Conservation (phyloP, 208 protist species). For the Crithidia acanthocephali region DNA sequence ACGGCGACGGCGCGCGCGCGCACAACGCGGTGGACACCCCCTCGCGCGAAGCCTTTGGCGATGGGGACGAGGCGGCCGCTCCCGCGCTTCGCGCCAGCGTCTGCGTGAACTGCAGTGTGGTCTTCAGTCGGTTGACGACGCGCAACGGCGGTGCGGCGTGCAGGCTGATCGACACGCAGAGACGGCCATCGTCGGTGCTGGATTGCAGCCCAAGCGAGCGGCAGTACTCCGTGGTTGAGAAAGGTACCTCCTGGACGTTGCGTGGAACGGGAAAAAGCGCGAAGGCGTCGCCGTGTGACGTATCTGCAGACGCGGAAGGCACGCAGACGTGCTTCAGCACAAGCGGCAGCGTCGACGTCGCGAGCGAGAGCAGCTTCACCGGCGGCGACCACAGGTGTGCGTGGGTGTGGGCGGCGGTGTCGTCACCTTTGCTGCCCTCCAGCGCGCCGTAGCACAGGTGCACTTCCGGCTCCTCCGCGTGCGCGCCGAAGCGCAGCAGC, state of each 20-base stretch:
- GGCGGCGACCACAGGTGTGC: conserved; percentile 42
- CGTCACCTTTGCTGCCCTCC: background rate
- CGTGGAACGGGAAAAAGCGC: conserved; percentile 4
- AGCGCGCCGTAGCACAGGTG: conserved; percentile 29
- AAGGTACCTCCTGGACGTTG: background rate
- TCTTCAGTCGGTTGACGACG: conserved; percentile 34
- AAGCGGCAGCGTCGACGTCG: conserved; percentile 40
- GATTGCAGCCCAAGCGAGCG: conserved; percentile 25
- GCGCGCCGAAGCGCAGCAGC: conserved; percentile 14
- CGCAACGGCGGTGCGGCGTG: conserved; percentile 16
- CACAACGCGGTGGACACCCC: conserved; percentile 18
- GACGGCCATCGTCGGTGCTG: conserved; percentile 6
- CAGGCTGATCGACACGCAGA: conserved; percentile 19
- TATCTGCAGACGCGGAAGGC: background rate
- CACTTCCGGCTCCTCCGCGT: conserved; percentile 33
- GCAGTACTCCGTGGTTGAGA: background rate
- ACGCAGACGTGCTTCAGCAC: conserved; percentile 38
- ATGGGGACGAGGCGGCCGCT: background rate
- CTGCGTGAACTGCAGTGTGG: conserved; percentile 23
- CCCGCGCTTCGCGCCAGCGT: background rate
- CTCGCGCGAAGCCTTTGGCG: background rate
- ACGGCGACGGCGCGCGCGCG: conserved; percentile 1
- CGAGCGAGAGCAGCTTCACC: conserved; percentile 43
- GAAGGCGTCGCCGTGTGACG: background rate
- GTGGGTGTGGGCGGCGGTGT: conserved; percentile 10